Evolutionary conservation across 2,329 filamentous ascomycete genomes (phyloP).

Genomic region (Nothophoma quercina): DNA sequence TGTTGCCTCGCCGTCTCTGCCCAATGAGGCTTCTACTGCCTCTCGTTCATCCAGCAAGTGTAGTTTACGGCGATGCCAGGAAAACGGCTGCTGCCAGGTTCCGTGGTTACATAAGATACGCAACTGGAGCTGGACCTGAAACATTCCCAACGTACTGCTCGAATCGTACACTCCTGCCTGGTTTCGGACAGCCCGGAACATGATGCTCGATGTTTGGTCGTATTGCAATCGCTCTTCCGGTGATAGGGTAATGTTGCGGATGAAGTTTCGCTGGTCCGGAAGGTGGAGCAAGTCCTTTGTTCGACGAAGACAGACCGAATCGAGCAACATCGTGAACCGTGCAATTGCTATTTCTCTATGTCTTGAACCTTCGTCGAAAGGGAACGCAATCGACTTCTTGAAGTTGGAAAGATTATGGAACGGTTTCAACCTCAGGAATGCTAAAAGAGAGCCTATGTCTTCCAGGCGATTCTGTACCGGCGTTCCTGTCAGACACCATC

Average conservation of each 20-base stretch:
- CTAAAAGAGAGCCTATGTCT: conserved; percentile 61
- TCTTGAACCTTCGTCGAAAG: conserved; percentile 45
- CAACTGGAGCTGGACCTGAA: conserved; percentile 57
- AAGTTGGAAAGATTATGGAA: conserved; percentile 55
- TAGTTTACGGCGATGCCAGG: conserved; percentile 50
- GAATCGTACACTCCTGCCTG: conserved; percentile 47
- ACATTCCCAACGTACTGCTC: conserved; percentile 53
- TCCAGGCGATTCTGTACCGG: conserved; percentile 63
- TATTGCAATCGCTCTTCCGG: conserved; percentile 40
- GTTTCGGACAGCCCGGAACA: conserved; percentile 51
- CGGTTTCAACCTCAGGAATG: conserved; percentile 56
- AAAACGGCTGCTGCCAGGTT: conserved; percentile 57
- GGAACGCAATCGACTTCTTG: conserved; percentile 54
- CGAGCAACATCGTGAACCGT: conserved; percentile 40
- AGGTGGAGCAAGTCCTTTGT: conserved; percentile 53
- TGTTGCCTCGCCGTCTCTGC: conserved; percentile 35
- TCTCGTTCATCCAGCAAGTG: conserved; percentile 47
- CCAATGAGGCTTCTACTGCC: conserved; percentile 39
- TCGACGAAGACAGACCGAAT: conserved; percentile 53
- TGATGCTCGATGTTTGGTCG: conserved; percentile 41
- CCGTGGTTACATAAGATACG: conserved; percentile 61
- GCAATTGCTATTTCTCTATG: conserved; percentile 29
- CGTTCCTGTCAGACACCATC: conserved; percentile 53
- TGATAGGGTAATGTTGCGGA: conserved; percentile 45
- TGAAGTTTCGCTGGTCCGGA: conserved; percentile 36